phyloP scores from a whole-genome alignment of 2,329 filamentous ascomycete genomes.

The Dryadomyces quercus-mongolicae region DNA sequence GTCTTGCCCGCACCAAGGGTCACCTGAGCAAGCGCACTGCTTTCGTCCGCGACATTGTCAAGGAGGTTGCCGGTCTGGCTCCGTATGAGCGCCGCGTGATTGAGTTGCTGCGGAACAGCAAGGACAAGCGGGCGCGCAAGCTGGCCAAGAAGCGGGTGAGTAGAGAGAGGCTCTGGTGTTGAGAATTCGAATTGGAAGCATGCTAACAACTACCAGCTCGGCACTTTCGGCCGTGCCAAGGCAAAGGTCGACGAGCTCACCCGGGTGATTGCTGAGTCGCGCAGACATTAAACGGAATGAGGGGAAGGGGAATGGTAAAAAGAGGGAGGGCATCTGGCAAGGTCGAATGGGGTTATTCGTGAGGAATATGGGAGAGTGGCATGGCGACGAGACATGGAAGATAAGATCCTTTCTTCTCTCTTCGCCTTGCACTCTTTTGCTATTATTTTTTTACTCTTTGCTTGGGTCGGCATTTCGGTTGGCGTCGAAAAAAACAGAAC shows the following conservation, averaged over 20 bases:
- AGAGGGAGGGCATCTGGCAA: background rate
- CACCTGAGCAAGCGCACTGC: conserved; percentile 92
- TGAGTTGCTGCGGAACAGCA: conserved; percentile 96
- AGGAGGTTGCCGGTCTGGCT: conserved; percentile 91
- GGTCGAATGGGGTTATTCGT: too few relatives aligned
- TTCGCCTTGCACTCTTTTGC: background rate
- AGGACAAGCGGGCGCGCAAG: conserved; percentile 98
- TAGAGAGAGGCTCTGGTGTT: conserved; percentile 14
- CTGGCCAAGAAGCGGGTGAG: conserved; percentile 97
- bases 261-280: conserved; percentile 93
- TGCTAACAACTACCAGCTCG: conserved; percentile 50
- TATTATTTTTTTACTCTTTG: conserved; percentile 5
- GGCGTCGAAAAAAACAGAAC: conserved; percentile 5
- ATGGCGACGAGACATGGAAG: background rate
- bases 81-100: conserved; percentile 98
- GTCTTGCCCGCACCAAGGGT: conserved; percentile 81
- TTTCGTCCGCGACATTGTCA: conserved; percentile 94
- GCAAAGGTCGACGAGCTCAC: conserved; percentile 99
- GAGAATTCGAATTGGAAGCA: conserved; percentile 9
- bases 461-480: conserved; percentile 14
- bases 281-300: conserved; percentile 44
- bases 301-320: background rate
- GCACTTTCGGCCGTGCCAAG: conserved; percentile 98
- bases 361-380: background rate
- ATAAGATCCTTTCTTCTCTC: background rate